Percentiles rank a stretch among this genome's conserved stretches.
phyloP scores from a whole-genome alignment of 495 filamentous ascomycete genomes.

The Hyaloscypha finlandica region DNA sequence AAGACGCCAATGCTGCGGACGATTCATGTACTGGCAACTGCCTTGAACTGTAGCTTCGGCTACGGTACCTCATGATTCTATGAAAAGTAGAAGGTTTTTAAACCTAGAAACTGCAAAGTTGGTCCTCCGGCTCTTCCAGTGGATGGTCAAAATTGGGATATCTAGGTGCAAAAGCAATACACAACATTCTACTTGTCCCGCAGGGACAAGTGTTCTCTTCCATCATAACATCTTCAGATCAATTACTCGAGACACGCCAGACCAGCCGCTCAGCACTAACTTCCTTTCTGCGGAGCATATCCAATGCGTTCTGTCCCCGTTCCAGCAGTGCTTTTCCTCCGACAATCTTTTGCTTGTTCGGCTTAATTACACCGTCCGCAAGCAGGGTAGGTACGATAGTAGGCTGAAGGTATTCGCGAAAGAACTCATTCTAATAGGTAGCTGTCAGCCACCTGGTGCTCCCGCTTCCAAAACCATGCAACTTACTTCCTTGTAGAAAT shows the following conservation, averaged over 20 bases:
- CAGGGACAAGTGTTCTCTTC: too few relatives aligned
- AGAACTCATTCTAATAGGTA: slow-evolving; percentile 46
- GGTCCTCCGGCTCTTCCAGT: too few relatives aligned
- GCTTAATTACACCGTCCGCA: slow-evolving; percentile 43
- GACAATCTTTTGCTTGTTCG: slow-evolving; percentile 48
- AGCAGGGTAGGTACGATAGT: slow-evolving; percentile 53
- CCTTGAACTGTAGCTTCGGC: slow-evolving; percentile 28
- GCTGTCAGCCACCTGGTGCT: neutral
- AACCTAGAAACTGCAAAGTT: too few relatives aligned
- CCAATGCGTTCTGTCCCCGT: slow-evolving; percentile 47
- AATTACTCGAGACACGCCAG: slow-evolving; percentile 41
- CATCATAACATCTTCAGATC: neutral
- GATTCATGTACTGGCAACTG: slow-evolving; percentile 42
- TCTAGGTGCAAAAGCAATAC: too few relatives aligned
- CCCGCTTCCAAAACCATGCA: neutral
- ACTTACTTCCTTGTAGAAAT: slow-evolving; percentile 48
- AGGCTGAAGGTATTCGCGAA: slow-evolving; percentile 46
- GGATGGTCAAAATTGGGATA: too few relatives aligned
- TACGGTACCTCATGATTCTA: neutral
- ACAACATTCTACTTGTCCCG: too few relatives aligned
- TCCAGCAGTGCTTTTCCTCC: slow-evolving; percentile 52
- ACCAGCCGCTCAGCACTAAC: slow-evolving; percentile 52
- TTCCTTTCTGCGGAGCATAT: slow-evolving; percentile 42
- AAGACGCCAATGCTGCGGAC: slow-evolving; percentile 45
- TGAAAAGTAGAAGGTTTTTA: neutral